A percentile compares a stretch with the other conserved stretches of the same genome.
Evolutionary conservation across 352 stramenopile genomes (phyloP).

Genomic region (Globisporangium viniferum): DNA sequence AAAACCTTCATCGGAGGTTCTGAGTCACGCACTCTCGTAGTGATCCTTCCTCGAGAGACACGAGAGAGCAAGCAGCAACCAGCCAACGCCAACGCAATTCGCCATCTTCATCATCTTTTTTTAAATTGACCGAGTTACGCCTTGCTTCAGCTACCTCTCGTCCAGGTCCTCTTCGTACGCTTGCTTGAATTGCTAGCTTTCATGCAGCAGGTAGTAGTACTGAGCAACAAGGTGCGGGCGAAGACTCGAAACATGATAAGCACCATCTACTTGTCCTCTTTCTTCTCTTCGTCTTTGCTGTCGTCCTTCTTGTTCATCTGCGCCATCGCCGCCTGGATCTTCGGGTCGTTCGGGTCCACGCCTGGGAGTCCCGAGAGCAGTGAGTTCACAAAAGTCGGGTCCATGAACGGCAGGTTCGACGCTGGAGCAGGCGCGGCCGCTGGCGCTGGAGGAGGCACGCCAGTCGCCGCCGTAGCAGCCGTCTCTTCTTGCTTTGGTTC

Average conservation of each 20-base stretch:
- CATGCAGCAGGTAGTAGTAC: too few relatives aligned
- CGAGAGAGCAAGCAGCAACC: neutral
- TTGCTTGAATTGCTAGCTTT: neutral
- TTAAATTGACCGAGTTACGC: slow-evolving; percentile 1
- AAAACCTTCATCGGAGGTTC: neutral
- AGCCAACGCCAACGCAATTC: neutral
- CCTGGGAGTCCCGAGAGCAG: slow-evolving; percentile 85
- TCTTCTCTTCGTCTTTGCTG: slow-evolving; percentile 81
- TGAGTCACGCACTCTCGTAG: neutral
- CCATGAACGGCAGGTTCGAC: slow-evolving; percentile 86
- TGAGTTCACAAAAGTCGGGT: slow-evolving; percentile 88
- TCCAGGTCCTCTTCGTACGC: neutral
- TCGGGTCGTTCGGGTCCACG: slow-evolving; percentile 91
- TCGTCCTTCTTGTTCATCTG: slow-evolving; percentile 83
- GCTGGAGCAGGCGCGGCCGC: slow-evolving; percentile 46
- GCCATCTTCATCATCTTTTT: neutral
- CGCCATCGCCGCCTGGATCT: slow-evolving; percentile 89
- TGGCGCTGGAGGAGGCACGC: slow-evolving; percentile 47
- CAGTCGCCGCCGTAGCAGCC: slow-evolving; percentile 15
- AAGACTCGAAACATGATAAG: neutral
- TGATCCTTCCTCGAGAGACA: neutral
- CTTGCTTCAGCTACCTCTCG: neutral
- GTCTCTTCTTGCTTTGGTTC: slow-evolving; percentile 20
- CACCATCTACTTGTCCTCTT: slow-evolving; percentile 65
- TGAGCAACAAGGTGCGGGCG: neutral